Percentiles rank a stretch among this genome's conserved stretches.
phyloP scores from a whole-genome alignment of 2,329 filamentous ascomycete species.

The Monilinia fructicola region DNA sequence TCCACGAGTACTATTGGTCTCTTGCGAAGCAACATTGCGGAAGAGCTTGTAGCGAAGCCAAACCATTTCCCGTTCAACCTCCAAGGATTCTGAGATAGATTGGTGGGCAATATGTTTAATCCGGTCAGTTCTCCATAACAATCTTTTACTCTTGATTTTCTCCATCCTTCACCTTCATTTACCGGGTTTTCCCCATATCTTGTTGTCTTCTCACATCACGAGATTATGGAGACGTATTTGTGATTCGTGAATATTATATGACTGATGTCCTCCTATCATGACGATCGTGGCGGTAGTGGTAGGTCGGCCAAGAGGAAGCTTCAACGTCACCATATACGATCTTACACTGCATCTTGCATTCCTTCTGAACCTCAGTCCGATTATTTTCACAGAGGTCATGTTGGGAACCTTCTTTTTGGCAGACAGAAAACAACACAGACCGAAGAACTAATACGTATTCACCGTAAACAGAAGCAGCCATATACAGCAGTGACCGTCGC shows the following conservation, averaged over 20 bases:
- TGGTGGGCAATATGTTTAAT: slow-evolving; percentile 28
- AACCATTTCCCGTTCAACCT: slow-evolving; percentile 13
- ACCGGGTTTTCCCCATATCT: slow-evolving; percentile 7
- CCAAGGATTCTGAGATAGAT: slow-evolving; percentile 20
- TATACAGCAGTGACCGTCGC: slow-evolving; percentile 93
- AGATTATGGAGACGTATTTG: slow-evolving; percentile 12
- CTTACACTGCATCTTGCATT: slow-evolving; percentile 18
- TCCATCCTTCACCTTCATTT: slow-evolving; percentile 2
- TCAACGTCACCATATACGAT: slow-evolving; percentile 17
- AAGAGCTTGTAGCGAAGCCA: slow-evolving; percentile 25
- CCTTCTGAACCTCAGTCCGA: slow-evolving; percentile 14
- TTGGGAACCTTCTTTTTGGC: slow-evolving; percentile 16
- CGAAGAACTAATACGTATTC: slow-evolving; percentile 19
- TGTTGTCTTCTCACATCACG: slow-evolving; percentile 16
- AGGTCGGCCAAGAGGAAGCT: slow-evolving; percentile 16
- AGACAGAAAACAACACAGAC: slow-evolving; percentile 20
- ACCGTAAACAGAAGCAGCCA: slow-evolving; percentile 65
- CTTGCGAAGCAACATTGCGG: slow-evolving; percentile 10
- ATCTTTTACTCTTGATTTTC: not conserved
- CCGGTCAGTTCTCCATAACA: slow-evolving; percentile 27
- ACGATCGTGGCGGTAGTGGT: slow-evolving; percentile 5
- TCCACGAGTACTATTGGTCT: slow-evolving; percentile 10
- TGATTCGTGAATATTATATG: slow-evolving; percentile 10
- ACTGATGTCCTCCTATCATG: slow-evolving; percentile 15
- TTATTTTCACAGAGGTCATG: slow-evolving; percentile 20